A percentile compares a stretch with the other conserved stretches of the same genome.
These are phyloP conservation scores for Phytophthora sp. DNA, from an alignment of 352 stramenopile species.

Conservation along the genomic window DNA sequence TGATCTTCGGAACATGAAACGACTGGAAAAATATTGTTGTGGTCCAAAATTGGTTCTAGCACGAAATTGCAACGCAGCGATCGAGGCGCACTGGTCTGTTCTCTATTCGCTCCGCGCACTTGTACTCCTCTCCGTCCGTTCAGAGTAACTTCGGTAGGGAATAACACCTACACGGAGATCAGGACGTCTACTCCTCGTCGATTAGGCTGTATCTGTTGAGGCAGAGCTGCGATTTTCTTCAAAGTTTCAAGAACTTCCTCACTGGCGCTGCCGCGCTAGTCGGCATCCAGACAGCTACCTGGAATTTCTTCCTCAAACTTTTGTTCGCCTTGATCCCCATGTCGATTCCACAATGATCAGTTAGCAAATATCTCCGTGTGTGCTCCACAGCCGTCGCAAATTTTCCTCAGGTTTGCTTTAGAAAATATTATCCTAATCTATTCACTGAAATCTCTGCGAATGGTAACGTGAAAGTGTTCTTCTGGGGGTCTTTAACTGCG, in stretches of 20 bases:
- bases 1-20: not conserved
- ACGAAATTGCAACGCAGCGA: slow-evolving; percentile 9
- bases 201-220: not conserved
- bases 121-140: slow-evolving; percentile 5
- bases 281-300: slow-evolving; percentile 2
- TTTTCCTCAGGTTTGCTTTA: slow-evolving; percentile 4
- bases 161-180: slow-evolving; percentile 11
- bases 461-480: not conserved
- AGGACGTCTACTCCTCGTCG: slow-evolving; percentile 4
- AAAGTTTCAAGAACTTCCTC: slow-evolving; percentile 10
- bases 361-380: slow-evolving; percentile 8
- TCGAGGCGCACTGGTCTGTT: not conserved
- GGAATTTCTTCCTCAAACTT: slow-evolving; percentile 4
- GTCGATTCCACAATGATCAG: slow-evolving; percentile 2
- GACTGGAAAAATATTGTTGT: not conserved
- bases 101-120: not conserved
- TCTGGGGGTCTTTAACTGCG: not conserved
- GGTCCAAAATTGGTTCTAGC: slow-evolving; percentile 5
- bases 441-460: slow-evolving; percentile 1
- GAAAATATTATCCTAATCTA: slow-evolving; percentile 5
- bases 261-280: not conserved
- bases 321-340: slow-evolving; percentile 7
- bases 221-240: not conserved
- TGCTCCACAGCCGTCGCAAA: slow-evolving; percentile 10
- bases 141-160: slow-evolving; percentile 3